Conservation (phyloP, 2,329 filamentous ascomycete species). For the Talaromyces sp. region DNA sequence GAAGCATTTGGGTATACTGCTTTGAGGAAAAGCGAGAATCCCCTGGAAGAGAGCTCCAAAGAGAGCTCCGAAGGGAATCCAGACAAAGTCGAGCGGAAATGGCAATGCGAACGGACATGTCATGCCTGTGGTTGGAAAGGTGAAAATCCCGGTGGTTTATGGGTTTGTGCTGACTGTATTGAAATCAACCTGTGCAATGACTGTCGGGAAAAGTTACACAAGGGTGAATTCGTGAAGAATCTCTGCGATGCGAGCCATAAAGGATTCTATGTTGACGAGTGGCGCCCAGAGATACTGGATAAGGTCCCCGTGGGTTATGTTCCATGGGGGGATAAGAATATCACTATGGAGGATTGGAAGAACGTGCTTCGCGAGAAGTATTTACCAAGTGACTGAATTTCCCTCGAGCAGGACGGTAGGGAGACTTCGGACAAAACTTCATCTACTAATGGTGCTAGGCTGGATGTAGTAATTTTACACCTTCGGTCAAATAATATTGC, state of each 20-base stretch:
- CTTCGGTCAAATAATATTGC: too few species aligned
- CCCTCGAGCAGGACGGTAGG: too few species aligned
- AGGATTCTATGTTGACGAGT: conserved; percentile 27
- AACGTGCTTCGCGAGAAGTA: too few species aligned
- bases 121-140: too few species aligned
- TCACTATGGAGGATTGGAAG: conserved; percentile 28
- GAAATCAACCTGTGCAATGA: conserved; percentile 26
- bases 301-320: conserved; percentile 22
- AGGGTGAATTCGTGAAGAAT: conserved; percentile 28
- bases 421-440: too few species aligned
- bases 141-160: conserved; percentile 28
- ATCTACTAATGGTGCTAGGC: too few species aligned
- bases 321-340: conserved; percentile 23
- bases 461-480: too few species aligned
- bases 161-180: conserved; percentile 31
- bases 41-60: too few species aligned
- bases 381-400: too few species aligned
- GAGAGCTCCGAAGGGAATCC: background rate
- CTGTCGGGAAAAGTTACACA: conserved; percentile 23
- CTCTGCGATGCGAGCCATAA: conserved; percentile 28
- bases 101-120: conserved; percentile 15
- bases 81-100: background rate
- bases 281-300: conserved; percentile 21
- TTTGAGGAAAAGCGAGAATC: too few species aligned
- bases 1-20: too few species aligned